phyloP scores from a whole-genome alignment of 2,329 filamentous ascomycete species.

The Nemania sp. region DNA sequence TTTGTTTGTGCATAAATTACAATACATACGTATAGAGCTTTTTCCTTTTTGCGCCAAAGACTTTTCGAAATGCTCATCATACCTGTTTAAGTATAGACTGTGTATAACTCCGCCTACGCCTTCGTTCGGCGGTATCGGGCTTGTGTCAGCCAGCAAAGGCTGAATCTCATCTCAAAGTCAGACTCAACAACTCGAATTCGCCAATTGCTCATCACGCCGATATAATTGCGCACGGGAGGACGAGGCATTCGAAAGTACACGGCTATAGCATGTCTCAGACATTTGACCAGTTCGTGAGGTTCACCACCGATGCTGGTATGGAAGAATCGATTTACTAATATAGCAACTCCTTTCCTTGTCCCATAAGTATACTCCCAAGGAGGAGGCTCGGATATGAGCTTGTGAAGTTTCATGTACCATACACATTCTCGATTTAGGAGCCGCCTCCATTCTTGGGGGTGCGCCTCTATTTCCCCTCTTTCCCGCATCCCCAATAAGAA shows the following conservation, averaged over 20 bases:
- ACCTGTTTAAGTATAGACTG: neutral
- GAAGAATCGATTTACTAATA: slow-evolving; percentile 5
- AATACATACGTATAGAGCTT: neutral
- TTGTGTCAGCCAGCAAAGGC: neutral
- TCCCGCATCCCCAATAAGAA: neutral
- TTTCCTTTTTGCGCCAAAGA: neutral
- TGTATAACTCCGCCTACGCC: neutral
- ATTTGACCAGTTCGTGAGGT: slow-evolving; percentile 57
- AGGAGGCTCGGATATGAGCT: neutral
- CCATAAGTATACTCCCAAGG: neutral
- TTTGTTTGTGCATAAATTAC: neutral
- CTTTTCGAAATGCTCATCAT: neutral
- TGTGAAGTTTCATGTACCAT: no score
- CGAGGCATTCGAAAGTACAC: neutral
- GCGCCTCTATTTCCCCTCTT: neutral
- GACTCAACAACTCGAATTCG: no score
- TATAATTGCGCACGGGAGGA: neutral
- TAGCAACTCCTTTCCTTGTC: neutral
- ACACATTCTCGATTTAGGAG: neutral
- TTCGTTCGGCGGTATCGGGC: neutral
- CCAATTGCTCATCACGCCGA: neutral
- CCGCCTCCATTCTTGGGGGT: no score
- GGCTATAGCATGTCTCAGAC: slow-evolving; percentile 42
- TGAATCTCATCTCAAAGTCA: neutral
- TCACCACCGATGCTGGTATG: slow-evolving; percentile 61